Evolutionary conservation across 805 yeast species (phyloP).

Genomic region (Spencermartinsiella europaea): DNA sequence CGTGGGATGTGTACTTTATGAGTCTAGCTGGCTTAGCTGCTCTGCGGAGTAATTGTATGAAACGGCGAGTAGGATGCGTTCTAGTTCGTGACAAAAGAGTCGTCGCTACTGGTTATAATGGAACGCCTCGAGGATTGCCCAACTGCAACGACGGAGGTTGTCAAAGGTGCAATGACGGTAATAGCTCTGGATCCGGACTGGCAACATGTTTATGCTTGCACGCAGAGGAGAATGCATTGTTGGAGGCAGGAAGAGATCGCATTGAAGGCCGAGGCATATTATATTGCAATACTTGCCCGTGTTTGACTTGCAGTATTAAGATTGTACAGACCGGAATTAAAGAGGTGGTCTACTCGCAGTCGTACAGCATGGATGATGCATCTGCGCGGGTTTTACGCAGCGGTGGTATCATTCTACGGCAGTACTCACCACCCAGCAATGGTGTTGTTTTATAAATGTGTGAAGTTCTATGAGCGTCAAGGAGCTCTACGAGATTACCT

Average conservation of each 20-base stretch:
- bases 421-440: constrained; percentile 41
- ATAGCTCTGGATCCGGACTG: constrained; percentile 55
- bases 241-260: constrained; percentile 91
- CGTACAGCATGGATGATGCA: constrained; percentile 85
- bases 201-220: constrained; percentile 90
- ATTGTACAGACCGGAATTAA: constrained; percentile 87
- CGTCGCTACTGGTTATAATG: constrained; percentile 95
- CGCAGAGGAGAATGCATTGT: constrained; percentile 93
- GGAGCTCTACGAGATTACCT: no score
- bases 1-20: constrained; percentile 98
- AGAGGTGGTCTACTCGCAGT: constrained; percentile 90
- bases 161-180: constrained; percentile 73
- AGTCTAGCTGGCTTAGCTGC: constrained; percentile 90
- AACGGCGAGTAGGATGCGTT: constrained; percentile 94
- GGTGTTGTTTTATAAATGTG: constrained; percentile 15
- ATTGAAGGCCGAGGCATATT: constrained; percentile 57
- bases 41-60: constrained; percentile 91
- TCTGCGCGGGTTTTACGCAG: constrained; percentile 65
- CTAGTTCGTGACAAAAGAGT: constrained; percentile 81
- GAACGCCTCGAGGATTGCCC: constrained; percentile 82
- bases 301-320: constrained; percentile 91
- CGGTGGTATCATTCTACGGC: constrained; percentile 70
- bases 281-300: constrained; percentile 95
- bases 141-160: constrained; percentile 98
- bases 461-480: not conserved